These are phyloP conservation scores for Dactylonectria macrodidyma DNA, from an alignment of 2,329 filamentous ascomycete genomes.

Conservation along the genomic window DNA sequence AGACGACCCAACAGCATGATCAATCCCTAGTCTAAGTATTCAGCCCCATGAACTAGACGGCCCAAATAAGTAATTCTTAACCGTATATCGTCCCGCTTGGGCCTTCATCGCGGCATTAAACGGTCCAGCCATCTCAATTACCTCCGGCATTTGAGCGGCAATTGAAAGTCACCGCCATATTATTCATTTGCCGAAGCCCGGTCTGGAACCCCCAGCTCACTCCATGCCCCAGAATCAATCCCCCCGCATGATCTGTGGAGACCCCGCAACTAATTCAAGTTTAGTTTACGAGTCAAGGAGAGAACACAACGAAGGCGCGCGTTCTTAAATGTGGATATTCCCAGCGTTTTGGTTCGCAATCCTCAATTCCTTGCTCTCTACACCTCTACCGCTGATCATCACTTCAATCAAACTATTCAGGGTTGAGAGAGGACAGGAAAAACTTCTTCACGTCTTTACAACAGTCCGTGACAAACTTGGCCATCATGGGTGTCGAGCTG, in stretches of 20 bases:
- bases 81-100: background rate
- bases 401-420: background rate
- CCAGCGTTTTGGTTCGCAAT: background rate
- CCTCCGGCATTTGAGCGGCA: slow-evolving; percentile 21
- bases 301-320: background rate
- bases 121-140: background rate
- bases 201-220: slow-evolving; percentile 24
- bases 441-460: background rate
- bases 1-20: too few relatives aligned
- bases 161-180: background rate
- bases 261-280: slow-evolving; percentile 9
- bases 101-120: background rate
- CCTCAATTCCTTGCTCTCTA: background rate
- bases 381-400: background rate
- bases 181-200: slow-evolving; percentile 11
- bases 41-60: too few relatives aligned
- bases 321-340: slow-evolving; percentile 6
- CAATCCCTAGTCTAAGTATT: too few relatives aligned
- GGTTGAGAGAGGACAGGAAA: background rate
- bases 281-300: background rate
- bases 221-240: slow-evolving; percentile 23
- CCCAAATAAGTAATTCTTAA: too few relatives aligned
- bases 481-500: slow-evolving; percentile 31
- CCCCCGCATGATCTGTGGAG: slow-evolving; percentile 28
- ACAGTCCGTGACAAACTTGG: background rate